Conservation (phyloP, 2,329 filamentous ascomycete genomes). For the Aspergillus eucalypticola region DNA sequence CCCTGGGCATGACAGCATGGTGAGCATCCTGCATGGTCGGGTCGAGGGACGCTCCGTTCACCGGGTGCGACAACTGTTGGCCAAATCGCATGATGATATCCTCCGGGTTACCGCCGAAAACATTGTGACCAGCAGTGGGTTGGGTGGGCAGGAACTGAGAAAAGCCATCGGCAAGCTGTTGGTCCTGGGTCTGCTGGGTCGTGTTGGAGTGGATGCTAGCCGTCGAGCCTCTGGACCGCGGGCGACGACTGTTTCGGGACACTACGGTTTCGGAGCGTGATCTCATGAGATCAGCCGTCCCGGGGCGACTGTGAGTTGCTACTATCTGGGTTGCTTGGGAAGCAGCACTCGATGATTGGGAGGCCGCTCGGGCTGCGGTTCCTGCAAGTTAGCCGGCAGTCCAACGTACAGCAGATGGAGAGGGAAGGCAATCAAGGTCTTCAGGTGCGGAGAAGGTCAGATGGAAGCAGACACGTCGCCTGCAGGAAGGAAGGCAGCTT, state of each 20-base stretch:
- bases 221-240: conserved; percentile 49
- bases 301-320: conserved; percentile 41
- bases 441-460: not conserved
- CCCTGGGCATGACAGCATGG: conserved; percentile 35
- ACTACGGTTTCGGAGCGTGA: conserved; percentile 43
- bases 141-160: conserved; percentile 42
- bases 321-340: conserved; percentile 42
- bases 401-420: conserved; percentile 7
- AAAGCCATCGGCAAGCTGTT: conserved; percentile 42
- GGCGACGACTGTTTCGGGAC: conserved; percentile 43
- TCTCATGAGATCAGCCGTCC: conserved; percentile 43
- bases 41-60: conserved; percentile 38
- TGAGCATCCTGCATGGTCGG: conserved; percentile 41
- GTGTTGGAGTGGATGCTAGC: conserved; percentile 51
- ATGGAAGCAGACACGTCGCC: conserved; percentile 2
- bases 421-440: conserved; percentile 1
- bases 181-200: conserved; percentile 46
- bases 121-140: conserved; percentile 33
- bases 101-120: conserved; percentile 44
- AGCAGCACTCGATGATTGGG: conserved; percentile 39
- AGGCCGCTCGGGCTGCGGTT: conserved; percentile 37
- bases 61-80: conserved; percentile 43
- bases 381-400: conserved; percentile 17
- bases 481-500: conserved; percentile 19
- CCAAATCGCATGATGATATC: conserved; percentile 50